Base-by-base conservation (phyloP, 1,284 basidiomycete species). In the Amylostereum areolatum region DNA sequence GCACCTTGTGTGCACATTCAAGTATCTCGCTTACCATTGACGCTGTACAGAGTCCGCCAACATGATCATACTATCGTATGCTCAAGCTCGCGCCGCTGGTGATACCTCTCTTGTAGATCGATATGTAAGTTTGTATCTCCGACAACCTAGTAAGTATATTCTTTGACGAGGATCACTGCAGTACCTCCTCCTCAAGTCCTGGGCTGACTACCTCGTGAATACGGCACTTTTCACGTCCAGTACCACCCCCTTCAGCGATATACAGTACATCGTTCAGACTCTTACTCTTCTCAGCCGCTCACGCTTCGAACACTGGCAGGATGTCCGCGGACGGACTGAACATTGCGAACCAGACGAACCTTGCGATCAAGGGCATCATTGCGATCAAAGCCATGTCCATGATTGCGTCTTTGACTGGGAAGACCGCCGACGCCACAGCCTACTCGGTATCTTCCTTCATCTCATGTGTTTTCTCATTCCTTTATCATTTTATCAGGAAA, bases 1-100 rank as follows among this genome's bases (percentile, higher is more conserved):
- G 30, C 29, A 9, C 10, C 6, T 34, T 11, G 85, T 85, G 83
- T 66, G 89, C 28, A 85, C 88, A 60, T 85, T 87, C 83, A 72
- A 8, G 0, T 43, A 0, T 53, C 27, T n/a, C 7, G 8, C 27
- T 43, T 30, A 10, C 11, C 3, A 42, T 42, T 35, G 33, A 8
- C n/a, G 29, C 33, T 35, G n/a, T 35, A 4, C 30, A 55, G 56
- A 53, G 47, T 50, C 52, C 8, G 50, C 49, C n/a, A 50, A 52
- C 35, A 60, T 60, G 55, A 44, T 60, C 4, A 56, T 56, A 30
- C 58, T 60, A 57, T 45, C 41, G n/a, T 58, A 53, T 46, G 50
- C 54, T 18, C 56, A 58, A 33, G 55, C 55, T 5, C 52, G 46
- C n/a, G 51, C 54, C 32, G 50, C 51, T 29, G 56, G 56, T 7